A percentile compares a stretch with the other conserved stretches of the same genome.
Evolutionary conservation across 2,329 filamentous ascomycete genomes (phyloP).

Genomic region (Aspergillus texensis): DNA sequence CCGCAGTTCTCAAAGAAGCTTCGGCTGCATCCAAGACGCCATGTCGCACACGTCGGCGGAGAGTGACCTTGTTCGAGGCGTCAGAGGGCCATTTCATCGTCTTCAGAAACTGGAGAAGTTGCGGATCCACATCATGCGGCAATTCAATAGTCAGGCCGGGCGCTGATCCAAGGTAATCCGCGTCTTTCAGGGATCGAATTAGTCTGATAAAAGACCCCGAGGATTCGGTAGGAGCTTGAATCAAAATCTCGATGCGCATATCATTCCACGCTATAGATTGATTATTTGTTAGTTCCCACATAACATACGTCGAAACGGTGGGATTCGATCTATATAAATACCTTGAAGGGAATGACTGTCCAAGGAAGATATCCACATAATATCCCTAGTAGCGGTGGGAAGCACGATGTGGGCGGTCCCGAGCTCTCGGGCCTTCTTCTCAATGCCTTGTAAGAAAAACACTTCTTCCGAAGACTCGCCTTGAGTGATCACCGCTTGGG

Average conservation of each 20-base stretch:
- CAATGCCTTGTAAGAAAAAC: slow-evolving; percentile 66
- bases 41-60: slow-evolving; percentile 73
- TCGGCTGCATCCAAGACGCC: slow-evolving; percentile 66
- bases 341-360: slow-evolving; percentile 71
- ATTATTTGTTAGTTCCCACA: not conserved
- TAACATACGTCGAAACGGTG: not conserved
- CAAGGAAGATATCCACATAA: slow-evolving; percentile 76
- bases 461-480: slow-evolving; percentile 66
- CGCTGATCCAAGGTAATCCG: slow-evolving; percentile 71
- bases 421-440: slow-evolving; percentile 55
- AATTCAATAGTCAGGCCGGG: slow-evolving; percentile 86
- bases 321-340: slow-evolving; percentile 38
- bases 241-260: slow-evolving; percentile 76
- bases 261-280: slow-evolving; percentile 69
- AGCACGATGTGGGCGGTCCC: slow-evolving; percentile 73
- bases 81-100: slow-evolving; percentile 69
- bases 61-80: slow-evolving; percentile 57
- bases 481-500: slow-evolving; percentile 76
- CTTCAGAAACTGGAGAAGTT: slow-evolving; percentile 65
- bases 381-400: slow-evolving; percentile 63
- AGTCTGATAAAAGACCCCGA: slow-evolving; percentile 76
- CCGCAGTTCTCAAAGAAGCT: slow-evolving; percentile 73
- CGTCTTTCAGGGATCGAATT: slow-evolving; percentile 71
- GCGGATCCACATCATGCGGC: slow-evolving; percentile 68
- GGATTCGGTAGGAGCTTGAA: slow-evolving; percentile 72